phyloP scores from a whole-genome alignment of 805 yeast species.

The Suhomyces vadensis region DNA sequence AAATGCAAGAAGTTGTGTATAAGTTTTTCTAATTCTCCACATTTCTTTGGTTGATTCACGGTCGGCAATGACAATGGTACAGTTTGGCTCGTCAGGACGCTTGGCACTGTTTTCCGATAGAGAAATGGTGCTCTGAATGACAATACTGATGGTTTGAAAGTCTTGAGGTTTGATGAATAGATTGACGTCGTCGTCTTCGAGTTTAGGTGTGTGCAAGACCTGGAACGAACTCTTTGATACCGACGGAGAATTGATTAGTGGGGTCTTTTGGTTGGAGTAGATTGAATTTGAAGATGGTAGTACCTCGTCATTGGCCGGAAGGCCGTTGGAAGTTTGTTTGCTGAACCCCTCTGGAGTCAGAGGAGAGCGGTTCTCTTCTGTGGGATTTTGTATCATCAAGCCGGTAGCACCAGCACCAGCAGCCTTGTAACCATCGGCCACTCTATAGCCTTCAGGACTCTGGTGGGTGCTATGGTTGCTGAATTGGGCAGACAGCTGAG shows the following conservation, averaged over 20 bases:
- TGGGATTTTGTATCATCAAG: too few species aligned
- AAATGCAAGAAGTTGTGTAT: slow-evolving; percentile 58
- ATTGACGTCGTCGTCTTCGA: slow-evolving; percentile 43
- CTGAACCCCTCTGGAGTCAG: slow-evolving; percentile 26
- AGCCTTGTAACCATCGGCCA: neutral
- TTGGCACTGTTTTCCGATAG: slow-evolving; percentile 36
- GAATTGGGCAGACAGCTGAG: slow-evolving; percentile 10
- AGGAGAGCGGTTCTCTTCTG: slow-evolving; percentile 14
- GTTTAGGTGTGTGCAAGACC: slow-evolving; percentile 18
- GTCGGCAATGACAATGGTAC: slow-evolving; percentile 65
- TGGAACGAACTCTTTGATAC: slow-evolving; percentile 16
- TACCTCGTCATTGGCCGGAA: neutral
- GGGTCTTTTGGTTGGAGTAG: slow-evolving; percentile 5
- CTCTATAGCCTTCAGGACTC: slow-evolving; percentile 1
- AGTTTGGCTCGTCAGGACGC: slow-evolving; percentile 56
- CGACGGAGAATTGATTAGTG: slow-evolving; percentile 12
- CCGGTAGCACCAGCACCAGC: too few species aligned
- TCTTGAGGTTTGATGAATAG: slow-evolving; percentile 62
- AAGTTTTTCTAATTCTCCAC: slow-evolving; percentile 72
- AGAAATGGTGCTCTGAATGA: slow-evolving; percentile 50
- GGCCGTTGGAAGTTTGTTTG: neutral
- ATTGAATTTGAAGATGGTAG: neutral
- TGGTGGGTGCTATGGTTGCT: neutral
- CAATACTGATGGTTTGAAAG: slow-evolving; percentile 50
- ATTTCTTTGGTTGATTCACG: slow-evolving; percentile 61